phyloP scores from a whole-genome alignment of 192 early-diverging fungal genomes.

The Mortierella claussenii region DNA sequence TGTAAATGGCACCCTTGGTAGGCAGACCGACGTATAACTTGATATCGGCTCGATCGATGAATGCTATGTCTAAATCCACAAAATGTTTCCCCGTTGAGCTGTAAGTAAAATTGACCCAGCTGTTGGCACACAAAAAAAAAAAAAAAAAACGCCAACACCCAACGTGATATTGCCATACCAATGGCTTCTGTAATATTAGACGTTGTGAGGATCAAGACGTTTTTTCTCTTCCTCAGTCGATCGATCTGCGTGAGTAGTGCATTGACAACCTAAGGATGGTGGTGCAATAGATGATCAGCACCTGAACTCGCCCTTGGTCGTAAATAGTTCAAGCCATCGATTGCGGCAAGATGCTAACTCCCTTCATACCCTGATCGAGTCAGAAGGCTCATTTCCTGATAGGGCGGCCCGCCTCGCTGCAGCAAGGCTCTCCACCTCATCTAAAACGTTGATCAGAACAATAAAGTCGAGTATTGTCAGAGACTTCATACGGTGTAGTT shows the following conservation, averaged over 20 bases:
- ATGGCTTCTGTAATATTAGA: constrained; percentile 79
- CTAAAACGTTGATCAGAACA: too few relatives aligned
- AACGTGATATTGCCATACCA: constrained; percentile 52
- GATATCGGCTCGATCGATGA: constrained; percentile 76
- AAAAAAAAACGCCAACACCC: too few relatives aligned
- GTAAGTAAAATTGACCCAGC: too few relatives aligned
- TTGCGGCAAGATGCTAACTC: neutral
- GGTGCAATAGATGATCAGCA: neutral
- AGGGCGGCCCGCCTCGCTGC: constrained; percentile 70
- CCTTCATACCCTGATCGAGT: constrained; percentile 68
- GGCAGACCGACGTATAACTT: constrained; percentile 68
- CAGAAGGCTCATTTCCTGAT: constrained; percentile 73
- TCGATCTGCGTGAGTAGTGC: constrained; percentile 80
- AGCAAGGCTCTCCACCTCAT: constrained; percentile 80
- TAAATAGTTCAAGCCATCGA: too few relatives aligned
- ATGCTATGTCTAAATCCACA: constrained; percentile 59
- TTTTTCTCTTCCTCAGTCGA: constrained; percentile 62
- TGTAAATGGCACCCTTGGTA: constrained; percentile 61
- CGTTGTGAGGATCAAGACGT: constrained; percentile 76
- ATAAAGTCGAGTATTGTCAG: too few relatives aligned
- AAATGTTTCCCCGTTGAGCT: too few relatives aligned
- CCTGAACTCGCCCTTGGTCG: too few relatives aligned
- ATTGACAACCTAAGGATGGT: constrained; percentile 60
- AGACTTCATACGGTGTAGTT: too few relatives aligned
- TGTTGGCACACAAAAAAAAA: too few relatives aligned